These are phyloP conservation scores for Caloboletus firmus DNA, from an alignment of 1,284 basidiomycete species.

Conservation along the genomic window DNA sequence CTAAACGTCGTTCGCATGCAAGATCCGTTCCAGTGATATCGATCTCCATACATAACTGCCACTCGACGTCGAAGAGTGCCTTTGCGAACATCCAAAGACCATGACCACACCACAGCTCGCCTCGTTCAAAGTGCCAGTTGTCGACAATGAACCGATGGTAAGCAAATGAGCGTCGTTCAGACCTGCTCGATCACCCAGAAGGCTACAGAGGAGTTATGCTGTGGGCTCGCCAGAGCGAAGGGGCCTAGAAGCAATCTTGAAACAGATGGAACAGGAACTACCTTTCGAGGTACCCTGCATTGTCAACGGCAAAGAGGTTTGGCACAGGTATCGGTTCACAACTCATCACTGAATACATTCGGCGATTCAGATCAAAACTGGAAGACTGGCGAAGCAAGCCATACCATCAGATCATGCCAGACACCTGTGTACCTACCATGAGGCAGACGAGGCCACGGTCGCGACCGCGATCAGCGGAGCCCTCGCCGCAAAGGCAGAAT, in stretches of 20 bases:
- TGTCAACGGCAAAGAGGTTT: constrained; percentile 86
- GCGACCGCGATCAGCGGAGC: constrained; percentile 85
- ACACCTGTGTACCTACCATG: constrained; percentile 85
- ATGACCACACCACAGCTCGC: constrained; percentile 75
- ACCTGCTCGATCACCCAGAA: neutral
- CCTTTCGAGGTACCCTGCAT: constrained; percentile 93
- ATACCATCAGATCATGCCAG: constrained; percentile 84
- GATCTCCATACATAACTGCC: neutral
- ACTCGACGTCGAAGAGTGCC: neutral
- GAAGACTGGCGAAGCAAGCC: constrained; percentile 75
- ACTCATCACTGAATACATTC: constrained; percentile 1
- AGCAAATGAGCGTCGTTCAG: constrained; percentile 23
- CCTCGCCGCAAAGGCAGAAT: constrained; percentile 80
- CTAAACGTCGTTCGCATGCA: neutral
- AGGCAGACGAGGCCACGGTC: constrained; percentile 80
- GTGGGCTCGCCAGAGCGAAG: constrained; percentile 79
- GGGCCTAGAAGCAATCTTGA: constrained; percentile 74
- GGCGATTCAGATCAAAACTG: constrained; percentile 72
- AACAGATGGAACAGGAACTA: constrained; percentile 77
- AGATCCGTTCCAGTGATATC: constrained; percentile 13
- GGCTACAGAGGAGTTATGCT: constrained; percentile 60
- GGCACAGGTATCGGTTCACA: constrained; percentile 29
- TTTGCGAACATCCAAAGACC: constrained; percentile 10
- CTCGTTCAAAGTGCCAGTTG: constrained; percentile 75
- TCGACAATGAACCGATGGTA: constrained; percentile 94